Conservation (phyloP, 371 early-diverging fungal species). For the Mortierella sp. region DNA sequence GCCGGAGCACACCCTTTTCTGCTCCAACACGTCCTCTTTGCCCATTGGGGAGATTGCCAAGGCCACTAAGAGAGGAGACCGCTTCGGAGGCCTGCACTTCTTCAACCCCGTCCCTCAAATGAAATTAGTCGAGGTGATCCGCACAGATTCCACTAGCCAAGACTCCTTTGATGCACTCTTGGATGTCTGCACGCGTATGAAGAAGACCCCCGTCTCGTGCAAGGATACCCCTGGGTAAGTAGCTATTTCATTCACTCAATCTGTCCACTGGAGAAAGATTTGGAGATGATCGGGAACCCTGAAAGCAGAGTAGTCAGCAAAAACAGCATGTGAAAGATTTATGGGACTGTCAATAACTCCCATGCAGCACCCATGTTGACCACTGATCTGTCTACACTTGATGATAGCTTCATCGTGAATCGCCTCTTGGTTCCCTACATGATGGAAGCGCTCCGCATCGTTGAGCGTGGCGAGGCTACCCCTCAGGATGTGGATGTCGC, state of each 20-base stretch:
- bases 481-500: constrained; percentile 92
- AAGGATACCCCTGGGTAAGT: constrained; percentile 96
- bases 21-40: constrained; percentile 93
- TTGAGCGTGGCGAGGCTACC: constrained; percentile 92
- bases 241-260: no score
- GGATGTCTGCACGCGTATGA: constrained; percentile 75
- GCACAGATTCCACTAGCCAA: constrained; percentile 72
- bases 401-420: constrained; percentile 91
- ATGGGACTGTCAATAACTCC: constrained; percentile 9
- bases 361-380: neutral
- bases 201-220: constrained; percentile 92
- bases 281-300: neutral
- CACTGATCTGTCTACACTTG: neutral
- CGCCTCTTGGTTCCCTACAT: constrained; percentile 95
- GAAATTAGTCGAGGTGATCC: constrained; percentile 96
- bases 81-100: constrained; percentile 93
- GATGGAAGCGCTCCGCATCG: constrained; percentile 91
- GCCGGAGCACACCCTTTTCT: constrained; percentile 80
- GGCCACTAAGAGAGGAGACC: constrained; percentile 65
- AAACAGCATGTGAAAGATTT: constrained; percentile 16
- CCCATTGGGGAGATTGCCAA: constrained; percentile 86
- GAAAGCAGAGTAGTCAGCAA: neutral
- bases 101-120: constrained; percentile 98
- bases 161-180: constrained; percentile 70
- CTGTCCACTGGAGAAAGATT: no score